These are phyloP conservation scores for Alternaria gaisen DNA, from an alignment of 2,329 filamentous ascomycete genomes.

Conservation along the genomic window DNA sequence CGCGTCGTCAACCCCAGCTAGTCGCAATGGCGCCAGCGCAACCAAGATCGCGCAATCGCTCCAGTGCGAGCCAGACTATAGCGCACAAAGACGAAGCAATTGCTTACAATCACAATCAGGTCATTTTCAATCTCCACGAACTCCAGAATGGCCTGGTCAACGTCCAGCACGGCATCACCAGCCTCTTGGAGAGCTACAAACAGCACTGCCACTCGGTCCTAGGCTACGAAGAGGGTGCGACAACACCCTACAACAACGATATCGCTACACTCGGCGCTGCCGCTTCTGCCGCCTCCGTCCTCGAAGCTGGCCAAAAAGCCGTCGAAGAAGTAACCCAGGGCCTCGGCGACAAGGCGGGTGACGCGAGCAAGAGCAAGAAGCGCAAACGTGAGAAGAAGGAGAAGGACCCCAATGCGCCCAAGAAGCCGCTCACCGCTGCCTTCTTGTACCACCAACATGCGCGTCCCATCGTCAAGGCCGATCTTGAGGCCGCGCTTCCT, in stretches of 20 bases:
- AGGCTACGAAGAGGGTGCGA: slow-evolving; percentile 47
- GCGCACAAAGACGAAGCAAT: slow-evolving; percentile 11
- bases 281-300: slow-evolving; percentile 32
- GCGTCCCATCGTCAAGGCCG: slow-evolving; percentile 80
- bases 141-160: slow-evolving; percentile 67
- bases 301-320: slow-evolving; percentile 39
- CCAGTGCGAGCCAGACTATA: slow-evolving; percentile 1
- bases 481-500: slow-evolving; percentile 56
- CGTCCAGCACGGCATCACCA: slow-evolving; percentile 69
- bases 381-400: slow-evolving; percentile 86
- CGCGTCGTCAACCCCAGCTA: background rate
- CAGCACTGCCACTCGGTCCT: slow-evolving; percentile 88
- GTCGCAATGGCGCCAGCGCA: slow-evolving; percentile 12
- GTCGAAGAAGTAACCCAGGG: slow-evolving; percentile 33
- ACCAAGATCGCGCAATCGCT: slow-evolving; percentile 26
- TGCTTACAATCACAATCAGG: slow-evolving; percentile 58
- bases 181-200: slow-evolving; percentile 83
- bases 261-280: slow-evolving; percentile 35
- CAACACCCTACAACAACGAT: slow-evolving; percentile 53
- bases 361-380: slow-evolving; percentile 56
- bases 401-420: slow-evolving; percentile 88
- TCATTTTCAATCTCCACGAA: slow-evolving; percentile 78
- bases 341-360: slow-evolving; percentile 21
- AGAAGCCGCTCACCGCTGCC: slow-evolving; percentile 92
- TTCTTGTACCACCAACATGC: slow-evolving; percentile 94